Base-by-base conservation (phyloP, 106 monocot genomes). In the Gastrodia elata region DNA sequence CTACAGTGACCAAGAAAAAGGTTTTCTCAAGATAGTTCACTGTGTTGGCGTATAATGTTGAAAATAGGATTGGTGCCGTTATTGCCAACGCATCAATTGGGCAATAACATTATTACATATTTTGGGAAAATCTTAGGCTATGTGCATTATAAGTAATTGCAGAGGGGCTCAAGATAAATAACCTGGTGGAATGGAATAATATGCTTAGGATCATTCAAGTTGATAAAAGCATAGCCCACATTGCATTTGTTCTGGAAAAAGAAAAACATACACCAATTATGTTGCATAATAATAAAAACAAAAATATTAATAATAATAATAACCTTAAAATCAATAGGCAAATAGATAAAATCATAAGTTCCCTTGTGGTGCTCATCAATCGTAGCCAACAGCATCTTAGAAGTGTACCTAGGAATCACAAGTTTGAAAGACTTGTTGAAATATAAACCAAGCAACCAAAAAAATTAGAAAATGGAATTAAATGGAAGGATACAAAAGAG, bases 301-400 rank as follows among this genome's bases (percentile, higher is more conserved):
- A 20, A 35, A 39, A 26, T 38, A 39, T 64, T 46, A 32, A 33
- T 40, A 24, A 68, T 33, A 18, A 26, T 25, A 26, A 13, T 1
- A 56, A 90, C 96, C 87, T 96, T 96, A 64, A 96, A 96, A 84
- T 96, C 96, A 73, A 96, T 96, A 11, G 96, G 96, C 24, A 96
- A 71, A 76, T 96, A 96, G 40, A 96, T 96, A 77, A 96, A 96
- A 84, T 96, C 92, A 46, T 96, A 96, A 59, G 88, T 90, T 34
- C 96, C 96, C 42, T 87, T 81, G 81, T 96, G 92, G 43, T 86
- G 83, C 75, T 96, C 96, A 84, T 96, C 96, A 72, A 96, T 96
- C 61, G 95, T 79, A 83, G 95, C 89, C 84, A 95, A 75, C 48
- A 95, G 85, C 95, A 96, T 92, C 79, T 96, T 96, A 1, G 96